Evolutionary conservation across 1,139 yeast species (phyloP), one percentile per base, ranked within the genome.

Genomic region (Hanseniaspora sp.): DNA sequence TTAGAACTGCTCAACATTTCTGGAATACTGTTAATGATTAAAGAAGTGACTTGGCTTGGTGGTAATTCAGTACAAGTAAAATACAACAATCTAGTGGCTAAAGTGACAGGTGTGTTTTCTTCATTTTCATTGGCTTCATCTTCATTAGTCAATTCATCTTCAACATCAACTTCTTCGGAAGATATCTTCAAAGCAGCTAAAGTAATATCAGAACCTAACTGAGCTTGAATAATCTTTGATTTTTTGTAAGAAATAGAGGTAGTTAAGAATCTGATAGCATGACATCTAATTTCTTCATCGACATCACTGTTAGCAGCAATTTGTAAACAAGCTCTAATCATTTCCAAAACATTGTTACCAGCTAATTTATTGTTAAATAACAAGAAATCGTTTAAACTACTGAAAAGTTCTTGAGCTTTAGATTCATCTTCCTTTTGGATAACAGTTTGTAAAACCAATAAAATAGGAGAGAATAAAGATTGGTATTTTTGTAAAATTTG

Each of bases 51-150:
- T 69, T 92, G 98, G 49, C 88, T 78, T 54, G 98, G 96, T 55
- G 98, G 96, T 63, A 94, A 75, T 64, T 83, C 87, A 47, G 83
- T 76, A 30, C 97, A 78, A 62, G 92, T 79, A 64, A 80, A 78
- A 56, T 90, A 86, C 56, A 92, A 70, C 60, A 92, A 74, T 71
- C 95, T 80, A 63, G 88, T 77, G 23, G 95, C 95, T 62, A 87
- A 77, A 54, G 83, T 71, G 39, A 83, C 72, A 57, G 96, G 95
- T 56, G 82, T 77, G 63, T 80, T 85, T 70, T 90, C 97, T 70
- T 87, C 96, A 65, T 87, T 88, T 69, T 87, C 95, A 61, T 86
- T 90, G 63, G 86, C 92, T 65, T 86, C 95, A 58, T 84, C 87
- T 64, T 86, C 95, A 56, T 77, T 82, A 59, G 80, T 82, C 60